Percentiles rank a stretch among this genome's conserved stretches.
These are phyloP conservation scores for Globisporangium sylvaticum DNA, from an alignment of 352 stramenopile species.

Conservation along the genomic window DNA sequence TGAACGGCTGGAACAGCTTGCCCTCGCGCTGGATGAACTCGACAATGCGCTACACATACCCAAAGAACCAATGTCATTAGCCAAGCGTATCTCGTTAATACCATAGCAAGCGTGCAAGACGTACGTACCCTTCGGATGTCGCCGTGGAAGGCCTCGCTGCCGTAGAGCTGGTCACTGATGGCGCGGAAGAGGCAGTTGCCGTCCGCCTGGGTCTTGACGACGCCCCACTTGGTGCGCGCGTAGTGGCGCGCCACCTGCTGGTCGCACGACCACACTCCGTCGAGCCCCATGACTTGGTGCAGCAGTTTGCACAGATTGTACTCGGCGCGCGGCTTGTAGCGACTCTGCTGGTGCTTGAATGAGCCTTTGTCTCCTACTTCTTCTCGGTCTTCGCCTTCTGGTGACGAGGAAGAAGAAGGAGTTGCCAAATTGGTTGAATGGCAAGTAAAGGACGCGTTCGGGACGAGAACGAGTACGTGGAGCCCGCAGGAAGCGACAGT, in stretches of 20 bases:
- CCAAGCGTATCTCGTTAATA: background rate
- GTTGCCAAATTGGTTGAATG: background rate
- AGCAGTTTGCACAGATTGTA: constrained; percentile 20
- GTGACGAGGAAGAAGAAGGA: background rate
- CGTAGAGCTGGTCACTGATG: constrained; percentile 58
- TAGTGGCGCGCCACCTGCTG: constrained; percentile 41
- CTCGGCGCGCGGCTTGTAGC: constrained; percentile 14
- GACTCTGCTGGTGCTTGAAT: background rate
- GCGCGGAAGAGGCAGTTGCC: constrained; percentile 58
- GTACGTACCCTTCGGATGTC: constrained; percentile 29
- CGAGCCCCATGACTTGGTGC: constrained; percentile 17
- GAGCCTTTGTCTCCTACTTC: background rate
- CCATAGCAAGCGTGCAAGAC: background rate
- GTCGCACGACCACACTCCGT: constrained; percentile 30
- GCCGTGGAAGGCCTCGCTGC: constrained; percentile 33
- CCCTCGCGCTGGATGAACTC: constrained; percentile 41
- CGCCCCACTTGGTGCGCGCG: constrained; percentile 25
- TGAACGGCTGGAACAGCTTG: constrained; percentile 39
- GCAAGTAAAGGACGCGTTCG: constrained; percentile 4
- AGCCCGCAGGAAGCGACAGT: background rate
- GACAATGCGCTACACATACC: constrained; percentile 21
- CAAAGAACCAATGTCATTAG: background rate
- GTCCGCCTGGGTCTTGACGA: constrained; percentile 29
- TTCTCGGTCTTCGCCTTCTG: background rate
- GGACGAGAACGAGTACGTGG: background rate